Conservation (phyloP, 73 alveolate species). For the Uronychia setigera region DNA sequence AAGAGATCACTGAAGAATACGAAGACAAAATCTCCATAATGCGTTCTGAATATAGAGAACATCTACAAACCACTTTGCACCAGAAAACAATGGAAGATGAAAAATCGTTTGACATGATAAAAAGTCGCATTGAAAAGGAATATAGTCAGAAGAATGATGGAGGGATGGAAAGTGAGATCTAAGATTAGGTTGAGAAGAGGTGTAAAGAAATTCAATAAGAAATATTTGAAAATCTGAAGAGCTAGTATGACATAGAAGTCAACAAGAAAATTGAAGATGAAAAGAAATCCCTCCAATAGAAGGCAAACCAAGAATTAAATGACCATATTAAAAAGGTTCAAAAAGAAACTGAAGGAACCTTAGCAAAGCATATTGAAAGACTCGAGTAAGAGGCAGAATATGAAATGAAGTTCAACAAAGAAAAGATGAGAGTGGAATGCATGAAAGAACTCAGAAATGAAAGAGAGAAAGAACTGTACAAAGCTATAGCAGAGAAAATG, state of each 20-base stretch:
- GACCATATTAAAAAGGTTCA: not conserved
- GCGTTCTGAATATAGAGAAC: not conserved
- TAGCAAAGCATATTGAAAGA: not conserved
- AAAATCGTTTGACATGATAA: not conserved
- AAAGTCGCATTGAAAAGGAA: not conserved
- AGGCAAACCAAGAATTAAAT: not conserved
- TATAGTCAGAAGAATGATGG: not conserved
- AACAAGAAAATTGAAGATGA: too few relatives aligned
- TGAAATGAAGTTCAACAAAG: not conserved
- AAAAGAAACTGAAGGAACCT: not conserved
- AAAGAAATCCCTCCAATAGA: not conserved
- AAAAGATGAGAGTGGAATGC: conserved; percentile 8
- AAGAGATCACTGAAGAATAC: not conserved
- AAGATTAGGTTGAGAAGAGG: not conserved
- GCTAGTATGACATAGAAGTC: not conserved
- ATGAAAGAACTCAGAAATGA: conserved; percentile 11
- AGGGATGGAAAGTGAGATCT: not conserved
- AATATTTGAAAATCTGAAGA: not conserved
- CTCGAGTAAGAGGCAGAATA: not conserved
- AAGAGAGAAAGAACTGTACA: conserved; percentile 4
- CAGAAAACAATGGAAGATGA: not conserved
- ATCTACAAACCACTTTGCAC: not conserved
- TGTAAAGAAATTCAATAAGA: not conserved
- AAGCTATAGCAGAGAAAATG: not conserved
- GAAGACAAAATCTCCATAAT: not conserved